Conservation (phyloP, 768 basidiomycete species). For the Xerocomellus intermedius region DNA sequence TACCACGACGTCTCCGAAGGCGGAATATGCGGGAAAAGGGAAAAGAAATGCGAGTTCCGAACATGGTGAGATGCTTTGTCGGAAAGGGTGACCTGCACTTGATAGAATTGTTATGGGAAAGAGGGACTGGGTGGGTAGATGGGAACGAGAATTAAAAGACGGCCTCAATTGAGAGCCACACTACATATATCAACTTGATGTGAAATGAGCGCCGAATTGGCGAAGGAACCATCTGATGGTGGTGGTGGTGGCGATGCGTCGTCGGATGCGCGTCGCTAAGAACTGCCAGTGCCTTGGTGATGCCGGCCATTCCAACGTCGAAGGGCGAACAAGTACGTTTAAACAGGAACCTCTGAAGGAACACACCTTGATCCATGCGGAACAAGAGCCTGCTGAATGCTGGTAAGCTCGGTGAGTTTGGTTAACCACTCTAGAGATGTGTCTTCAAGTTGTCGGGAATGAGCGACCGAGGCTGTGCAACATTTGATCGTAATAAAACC, state of each 20-base stretch:
- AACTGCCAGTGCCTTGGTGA: not conserved
- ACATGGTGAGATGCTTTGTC: conserved; percentile 6
- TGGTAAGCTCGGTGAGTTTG: too few species aligned
- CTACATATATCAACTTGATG: not conserved
- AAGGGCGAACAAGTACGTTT: not conserved
- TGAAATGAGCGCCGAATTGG: too few species aligned
- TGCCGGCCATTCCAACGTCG: not conserved
- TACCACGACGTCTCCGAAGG: conserved; percentile 11
- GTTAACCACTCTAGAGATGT: not conserved
- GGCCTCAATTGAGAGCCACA: conserved; percentile 1
- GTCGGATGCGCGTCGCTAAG: not conserved
- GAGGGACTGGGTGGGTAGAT: not conserved
- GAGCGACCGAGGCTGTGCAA: not conserved
- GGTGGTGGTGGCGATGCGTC: not conserved
- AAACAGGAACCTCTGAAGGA: not conserved
- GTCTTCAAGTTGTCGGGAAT: not conserved
- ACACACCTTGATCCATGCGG: not conserved
- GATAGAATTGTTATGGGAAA: not conserved
- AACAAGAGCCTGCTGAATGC: not conserved
- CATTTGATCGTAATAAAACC: not conserved
- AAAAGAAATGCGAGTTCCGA: conserved; percentile 13
- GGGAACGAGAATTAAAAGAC: conserved; percentile 6
- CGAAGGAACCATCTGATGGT: too few species aligned
- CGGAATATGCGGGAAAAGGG: conserved; percentile 19
- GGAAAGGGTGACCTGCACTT: conserved; percentile 18